Evolutionary conservation across 352 stramenopile genomes (phyloP).

Genomic region (Globisporangium emineosum): DNA sequence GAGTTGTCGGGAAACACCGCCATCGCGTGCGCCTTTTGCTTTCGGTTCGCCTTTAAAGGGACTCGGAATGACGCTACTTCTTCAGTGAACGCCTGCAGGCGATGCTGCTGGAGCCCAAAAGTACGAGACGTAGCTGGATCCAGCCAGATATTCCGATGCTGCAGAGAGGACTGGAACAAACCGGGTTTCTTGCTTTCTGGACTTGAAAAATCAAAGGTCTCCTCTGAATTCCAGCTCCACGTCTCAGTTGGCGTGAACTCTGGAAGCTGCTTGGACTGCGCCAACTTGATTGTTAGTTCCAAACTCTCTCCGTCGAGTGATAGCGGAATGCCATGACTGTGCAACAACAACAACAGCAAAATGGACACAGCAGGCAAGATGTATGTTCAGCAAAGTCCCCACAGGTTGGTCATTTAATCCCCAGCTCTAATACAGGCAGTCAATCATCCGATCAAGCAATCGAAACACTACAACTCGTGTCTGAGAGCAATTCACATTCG

Average conservation of each 20-base stretch:
- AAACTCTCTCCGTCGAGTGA: constrained; percentile 30
- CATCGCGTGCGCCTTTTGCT: constrained; percentile 54
- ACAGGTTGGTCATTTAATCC: not conserved
- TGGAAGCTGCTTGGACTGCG: constrained; percentile 37
- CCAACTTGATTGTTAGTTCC: constrained; percentile 38
- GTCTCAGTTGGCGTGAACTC: constrained; percentile 29
- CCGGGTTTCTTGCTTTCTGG: constrained; percentile 20
- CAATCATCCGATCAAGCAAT: not conserved
- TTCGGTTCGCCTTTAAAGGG: constrained; percentile 50
- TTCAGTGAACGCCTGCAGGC: constrained; percentile 56
- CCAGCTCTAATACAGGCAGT: not conserved
- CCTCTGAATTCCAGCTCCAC: constrained; percentile 24
- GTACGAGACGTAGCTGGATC: constrained; percentile 57
- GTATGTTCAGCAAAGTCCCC: not conserved
- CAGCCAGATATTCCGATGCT: constrained; percentile 52
- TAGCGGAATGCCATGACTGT: constrained; percentile 65
- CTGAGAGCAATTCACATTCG: constrained; percentile 12
- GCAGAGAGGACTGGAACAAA: constrained; percentile 33
- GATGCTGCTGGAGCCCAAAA: constrained; percentile 54
- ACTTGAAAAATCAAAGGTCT: constrained; percentile 19
- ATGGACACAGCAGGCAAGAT: not conserved
- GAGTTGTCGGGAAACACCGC: constrained; percentile 55
- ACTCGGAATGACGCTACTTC: constrained; percentile 65
- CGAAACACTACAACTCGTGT: constrained; percentile 14
- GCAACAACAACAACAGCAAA: constrained; percentile 10